Conservation (phyloP, 352 stramenopile species). For the Phytopythium cucurbitacearum region DNA sequence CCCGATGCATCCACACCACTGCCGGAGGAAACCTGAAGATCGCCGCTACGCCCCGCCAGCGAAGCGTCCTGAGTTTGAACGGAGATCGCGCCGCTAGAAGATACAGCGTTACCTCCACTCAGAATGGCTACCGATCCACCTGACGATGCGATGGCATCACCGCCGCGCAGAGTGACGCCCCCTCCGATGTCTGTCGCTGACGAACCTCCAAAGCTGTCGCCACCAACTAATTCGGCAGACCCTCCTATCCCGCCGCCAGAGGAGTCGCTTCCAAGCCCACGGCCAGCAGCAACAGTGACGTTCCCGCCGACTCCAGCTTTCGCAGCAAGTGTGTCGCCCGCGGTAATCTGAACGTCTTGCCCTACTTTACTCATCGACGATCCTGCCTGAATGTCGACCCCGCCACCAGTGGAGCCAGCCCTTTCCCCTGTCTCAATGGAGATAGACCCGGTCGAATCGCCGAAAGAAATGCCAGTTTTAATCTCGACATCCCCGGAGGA, state of each 20-base stretch:
- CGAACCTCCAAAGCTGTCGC: slow-evolving; percentile 40
- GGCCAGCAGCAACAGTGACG: slow-evolving; percentile 30
- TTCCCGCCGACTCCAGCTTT: slow-evolving; percentile 33
- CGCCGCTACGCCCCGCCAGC: slow-evolving; percentile 29
- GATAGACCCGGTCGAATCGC: slow-evolving; percentile 34
- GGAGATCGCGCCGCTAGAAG: slow-evolving; percentile 42
- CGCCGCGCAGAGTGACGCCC: slow-evolving; percentile 29
- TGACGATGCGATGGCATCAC: slow-evolving; percentile 30
- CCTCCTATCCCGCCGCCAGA: slow-evolving; percentile 38
- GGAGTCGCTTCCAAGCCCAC: slow-evolving; percentile 31
- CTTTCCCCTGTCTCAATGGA: slow-evolving; percentile 43
- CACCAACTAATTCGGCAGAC: slow-evolving; percentile 31
- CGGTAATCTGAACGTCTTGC: slow-evolving; percentile 28
- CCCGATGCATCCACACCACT: slow-evolving; percentile 19
- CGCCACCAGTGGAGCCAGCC: slow-evolving; percentile 19
- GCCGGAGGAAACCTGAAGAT: slow-evolving; percentile 21
- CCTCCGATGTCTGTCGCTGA: slow-evolving; percentile 34
- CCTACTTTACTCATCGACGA: slow-evolving; percentile 28
- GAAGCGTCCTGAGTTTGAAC: slow-evolving; percentile 29
- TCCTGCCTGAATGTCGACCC: slow-evolving; percentile 36
- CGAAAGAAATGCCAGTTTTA: slow-evolving; percentile 32
- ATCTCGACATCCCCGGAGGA: slow-evolving; percentile 33
- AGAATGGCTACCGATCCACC: slow-evolving; percentile 40
- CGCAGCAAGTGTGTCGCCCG: slow-evolving; percentile 30
- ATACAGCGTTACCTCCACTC: slow-evolving; percentile 34